phyloP scores from a whole-genome alignment of 768 basidiomycete genomes.

The Hygrophorus pudorinus region DNA sequence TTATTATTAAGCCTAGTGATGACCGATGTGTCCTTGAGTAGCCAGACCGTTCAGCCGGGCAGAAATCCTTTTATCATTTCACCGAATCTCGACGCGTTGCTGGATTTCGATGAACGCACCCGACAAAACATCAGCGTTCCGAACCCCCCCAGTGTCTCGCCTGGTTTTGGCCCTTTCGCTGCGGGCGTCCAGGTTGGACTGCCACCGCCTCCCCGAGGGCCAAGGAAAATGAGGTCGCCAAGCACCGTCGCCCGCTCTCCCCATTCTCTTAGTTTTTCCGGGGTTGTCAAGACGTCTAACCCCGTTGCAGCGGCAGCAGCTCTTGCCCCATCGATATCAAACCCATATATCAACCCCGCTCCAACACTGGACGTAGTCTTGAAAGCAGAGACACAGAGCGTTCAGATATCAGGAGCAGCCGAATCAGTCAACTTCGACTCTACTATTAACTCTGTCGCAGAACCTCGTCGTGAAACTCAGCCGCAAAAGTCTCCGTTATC shows the following conservation, averaged over 20 bases:
- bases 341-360: slow-evolving; percentile 39
- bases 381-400: neutral
- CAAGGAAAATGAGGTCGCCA: slow-evolving; percentile 5
- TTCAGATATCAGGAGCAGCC: neutral
- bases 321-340: slow-evolving; percentile 15
- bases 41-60: neutral
- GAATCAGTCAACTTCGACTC: neutral
- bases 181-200: slow-evolving; percentile 35
- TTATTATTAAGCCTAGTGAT: no score
- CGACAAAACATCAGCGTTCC: slow-evolving; percentile 1
- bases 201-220: slow-evolving; percentile 38
- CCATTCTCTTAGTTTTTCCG: neutral
- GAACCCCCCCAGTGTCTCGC: no score
- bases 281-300: neutral
- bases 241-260: neutral
- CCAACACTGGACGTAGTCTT: slow-evolving; percentile 25
- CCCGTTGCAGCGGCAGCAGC: slow-evolving; percentile 6
- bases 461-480: no score
- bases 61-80: slow-evolving; percentile 37
- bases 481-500: no score
- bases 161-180: slow-evolving; percentile 3
- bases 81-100: slow-evolving; percentile 47
- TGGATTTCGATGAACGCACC: slow-evolving; percentile 32
- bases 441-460: neutral
- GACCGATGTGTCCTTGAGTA: neutral